Evolutionary conservation across 345 rosid species (phyloP), one percentile per base, ranked within the genome.

Genomic region (Gynandropsis gynandra): DNA sequence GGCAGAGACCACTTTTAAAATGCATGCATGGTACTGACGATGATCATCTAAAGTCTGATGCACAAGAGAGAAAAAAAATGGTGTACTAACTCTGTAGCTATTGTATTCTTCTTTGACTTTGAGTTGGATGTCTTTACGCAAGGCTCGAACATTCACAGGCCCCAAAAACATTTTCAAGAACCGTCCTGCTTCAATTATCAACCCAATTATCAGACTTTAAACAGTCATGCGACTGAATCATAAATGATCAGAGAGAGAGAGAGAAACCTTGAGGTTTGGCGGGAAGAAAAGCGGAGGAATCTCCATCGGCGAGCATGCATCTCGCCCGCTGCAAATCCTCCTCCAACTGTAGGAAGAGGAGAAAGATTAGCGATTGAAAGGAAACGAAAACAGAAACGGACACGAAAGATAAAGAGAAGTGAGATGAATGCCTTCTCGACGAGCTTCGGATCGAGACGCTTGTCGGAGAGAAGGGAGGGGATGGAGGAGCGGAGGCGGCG

Each of bases 71-170:
- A 32, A 34, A 11, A 21, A 16, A 4, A 50, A 16, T 33, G 47
- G 54, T 21, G 10, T 4, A 54, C 63, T 16, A 63, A 83, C 98
- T 64, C 97, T 80, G 72, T 83, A 93, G 54, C 88, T 73, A 76
- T 88, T 93, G 73, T 93, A 93, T 67, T 93, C 97, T 68, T 93
- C 99, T 73, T 93, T 93, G 52, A 83, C 95, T 80, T 93, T 88
- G 62, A 88, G 77, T 47, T 77, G 94, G 35, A 88, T 67, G 37
- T 88, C 97, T 69, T 85, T 88, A 64, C 83, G 80, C 45, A 74
- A 68, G 41, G 97, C 99, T 20, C 87, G 77, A 54, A 93, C 99
- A 67, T 88, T 93, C 42, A 93, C 79, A 42, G 99, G 97, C 3
- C 99, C 99, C 74, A 88, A 50, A 63, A 93, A 88, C 94, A 76